Evolutionary conservation across 495 filamentous ascomycete species (phyloP).

Genomic region (Hypoxylon fragiforme): DNA sequence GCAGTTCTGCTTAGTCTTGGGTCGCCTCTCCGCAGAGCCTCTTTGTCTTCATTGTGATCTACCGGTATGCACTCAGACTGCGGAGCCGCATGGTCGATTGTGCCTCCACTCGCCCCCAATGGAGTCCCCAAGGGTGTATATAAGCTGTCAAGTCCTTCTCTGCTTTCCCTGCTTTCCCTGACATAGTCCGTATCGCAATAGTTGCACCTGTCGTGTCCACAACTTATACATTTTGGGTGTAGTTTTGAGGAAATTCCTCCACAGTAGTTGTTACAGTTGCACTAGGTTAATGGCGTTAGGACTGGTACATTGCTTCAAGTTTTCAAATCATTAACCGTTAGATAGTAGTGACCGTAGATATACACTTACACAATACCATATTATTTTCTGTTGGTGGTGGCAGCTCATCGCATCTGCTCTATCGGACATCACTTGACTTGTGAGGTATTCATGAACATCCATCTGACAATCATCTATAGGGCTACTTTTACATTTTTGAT

Average conservation of each 20-base stretch:
- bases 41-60: too few species aligned
- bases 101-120: neutral
- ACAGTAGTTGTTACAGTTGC: neutral
- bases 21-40: neutral
- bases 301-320: neutral
- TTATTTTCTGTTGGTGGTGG: neutral
- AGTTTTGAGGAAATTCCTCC: constrained; percentile 5
- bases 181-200: neutral
- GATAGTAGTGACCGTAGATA: too few species aligned
- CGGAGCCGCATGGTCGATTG: neutral
- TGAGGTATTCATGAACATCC: neutral
- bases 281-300: constrained; percentile 1
- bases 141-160: neutral
- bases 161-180: neutral
- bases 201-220: neutral
- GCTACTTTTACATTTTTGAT: neutral
- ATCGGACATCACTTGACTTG: neutral
- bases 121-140: neutral
- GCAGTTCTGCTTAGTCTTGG: neutral
- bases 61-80: too few species aligned
- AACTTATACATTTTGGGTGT: neutral
- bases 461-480: too few species aligned
- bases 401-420: neutral
- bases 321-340: neutral
- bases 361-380: constrained; percentile 20